These are phyloP conservation scores for Sisymbrium irio DNA, from an alignment of 345 rosid species.

Conservation along the genomic window DNA sequence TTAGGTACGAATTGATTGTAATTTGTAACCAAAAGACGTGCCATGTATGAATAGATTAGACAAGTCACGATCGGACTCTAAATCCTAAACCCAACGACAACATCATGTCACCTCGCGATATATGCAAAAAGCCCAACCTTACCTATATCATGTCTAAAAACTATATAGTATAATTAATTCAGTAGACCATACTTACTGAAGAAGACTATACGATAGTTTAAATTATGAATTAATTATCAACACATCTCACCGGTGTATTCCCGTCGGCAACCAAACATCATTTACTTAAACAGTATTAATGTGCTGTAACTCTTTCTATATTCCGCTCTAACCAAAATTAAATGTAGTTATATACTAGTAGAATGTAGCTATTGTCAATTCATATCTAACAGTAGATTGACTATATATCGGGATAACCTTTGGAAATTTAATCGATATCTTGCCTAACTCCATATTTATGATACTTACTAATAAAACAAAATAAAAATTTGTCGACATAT, in stretches of 20 bases:
- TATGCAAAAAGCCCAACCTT: neutral
- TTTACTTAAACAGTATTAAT: neutral
- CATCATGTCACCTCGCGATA: neutral
- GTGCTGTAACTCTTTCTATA: neutral
- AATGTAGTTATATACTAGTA: neutral
- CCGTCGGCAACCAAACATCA: conserved; percentile 5
- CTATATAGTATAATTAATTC: neutral
- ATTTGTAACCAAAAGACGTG: conserved; percentile 9
- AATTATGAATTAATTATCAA: neutral
- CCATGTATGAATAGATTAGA: neutral
- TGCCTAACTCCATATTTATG: conserved; percentile 1
- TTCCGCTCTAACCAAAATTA: neutral
- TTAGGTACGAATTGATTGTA: neutral
- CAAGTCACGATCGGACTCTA: neutral
- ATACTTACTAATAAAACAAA: neutral
- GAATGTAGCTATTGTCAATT: neutral
- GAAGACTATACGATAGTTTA: neutral
- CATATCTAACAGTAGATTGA: neutral
- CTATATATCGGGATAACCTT: neutral
- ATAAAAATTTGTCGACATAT: neutral
- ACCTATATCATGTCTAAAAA: neutral
- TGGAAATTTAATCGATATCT: neutral
- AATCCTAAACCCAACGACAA: neutral
- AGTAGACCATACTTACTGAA: neutral
- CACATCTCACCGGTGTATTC: neutral